Evolutionary conservation across 768 basidiomycete genomes (phyloP), one percentile per base, ranked within the genome.

Genomic region (Lactarius trivialis): DNA sequence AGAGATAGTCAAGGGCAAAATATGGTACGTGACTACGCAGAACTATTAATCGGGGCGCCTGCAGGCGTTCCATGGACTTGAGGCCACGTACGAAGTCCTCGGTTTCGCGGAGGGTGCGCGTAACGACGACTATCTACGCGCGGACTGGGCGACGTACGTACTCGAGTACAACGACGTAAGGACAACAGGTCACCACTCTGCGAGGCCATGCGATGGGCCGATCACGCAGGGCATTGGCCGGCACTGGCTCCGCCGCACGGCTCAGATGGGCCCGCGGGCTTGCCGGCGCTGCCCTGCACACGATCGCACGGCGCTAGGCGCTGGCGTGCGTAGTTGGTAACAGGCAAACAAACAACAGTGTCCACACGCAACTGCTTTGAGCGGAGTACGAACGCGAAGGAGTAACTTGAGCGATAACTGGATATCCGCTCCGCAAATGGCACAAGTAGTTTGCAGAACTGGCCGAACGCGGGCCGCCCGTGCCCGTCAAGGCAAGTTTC

Each of bases 161-260:
- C n/a, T n/a, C n/a, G n/a, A n/a, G n/a, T n/a, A 54, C 65, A 70
- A 12, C 61, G 64, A 28, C 74, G 69, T 9, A 51, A 49, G 32
- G 49, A 52, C n/a, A 33, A 39, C 33, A 24, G 48, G 26, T 49
- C 51, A 41, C 68, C 68, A 11, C 68, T 83, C 4, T 67, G 79
- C 34, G 74, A 80, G 12, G 74, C 71, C 48, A 69, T 90, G 37
- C 81, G 76, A 48, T 89, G 88, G 86, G 76, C 82, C 4, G 86
- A 89, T 68, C 76, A 79, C 19, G 89, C 88, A 71, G 89, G 89
- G 89, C 0, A 82, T 91, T 41, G 89, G 88, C 68, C 83, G 78
- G 64, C 68, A 80, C 14, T 92, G 89, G 89, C 68, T 86, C 39
- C 72, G 68, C 52, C 78, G 79, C 39, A 73, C 79, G 8, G 69